Base-by-base conservation (phyloP, 2,329 filamentous ascomycete species). In the Aciculosporium take region DNA sequence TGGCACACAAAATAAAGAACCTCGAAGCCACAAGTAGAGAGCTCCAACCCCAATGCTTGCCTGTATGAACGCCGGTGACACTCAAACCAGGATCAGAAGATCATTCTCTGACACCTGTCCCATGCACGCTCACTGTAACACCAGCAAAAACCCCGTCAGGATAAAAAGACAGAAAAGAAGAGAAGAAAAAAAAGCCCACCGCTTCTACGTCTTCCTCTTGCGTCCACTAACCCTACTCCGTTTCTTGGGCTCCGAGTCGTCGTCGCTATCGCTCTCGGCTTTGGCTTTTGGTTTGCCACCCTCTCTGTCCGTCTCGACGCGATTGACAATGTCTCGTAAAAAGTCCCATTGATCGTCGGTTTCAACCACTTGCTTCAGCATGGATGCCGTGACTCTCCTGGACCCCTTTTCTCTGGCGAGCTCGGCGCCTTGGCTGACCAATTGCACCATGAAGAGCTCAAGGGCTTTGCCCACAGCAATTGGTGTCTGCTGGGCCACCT, bases 401-500 rank as follows among this genome's bases (percentile, higher is more conserved):
- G 85, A 88, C 48, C 81, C 84, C 58, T 84, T 85, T 46, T 81
- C 74, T 51, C 76, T 78, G 39, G 91, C 89, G 51, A 94, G 79
- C 40, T 82, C 76, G 37, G 91, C 87, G 43, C 88, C 87, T 58
- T 88, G 89, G 23, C 80, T 80, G 46, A 96, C 89, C 43, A 98
- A 72, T 32, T 85, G 81, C 48, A 96, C 86, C 91, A 98, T 98
- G 59, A 98, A 98, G 7, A 98, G 72, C 64, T 98, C 91, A 6
- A 98, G 72, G 13, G 91, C 91, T 67, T 95, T 95, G 51, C 85
- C 85, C 34, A 96, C 89, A 21, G 89, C 91, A 43, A 94, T 93
- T 13, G 89, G 89, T 1, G 91, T 95, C 46, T 96, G 91, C 62
- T 98, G 91, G 4, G 91, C 88, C 8, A 98, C 91, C 65, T 98